Evolutionary conservation across 805 yeast species (phyloP).

Genomic region (Wickerhamomyces subpelliculosus): DNA sequence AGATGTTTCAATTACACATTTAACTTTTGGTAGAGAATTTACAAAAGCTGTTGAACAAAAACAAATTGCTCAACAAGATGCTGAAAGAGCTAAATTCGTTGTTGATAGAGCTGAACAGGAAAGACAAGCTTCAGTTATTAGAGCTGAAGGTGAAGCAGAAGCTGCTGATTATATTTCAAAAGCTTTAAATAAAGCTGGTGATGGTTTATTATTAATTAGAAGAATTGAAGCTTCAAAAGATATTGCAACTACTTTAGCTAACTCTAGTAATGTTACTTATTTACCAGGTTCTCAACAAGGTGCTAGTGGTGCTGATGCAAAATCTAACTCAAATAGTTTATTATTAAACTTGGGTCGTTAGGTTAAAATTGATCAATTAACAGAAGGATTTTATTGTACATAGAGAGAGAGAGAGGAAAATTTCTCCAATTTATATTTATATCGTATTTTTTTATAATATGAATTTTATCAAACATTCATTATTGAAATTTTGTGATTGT

Average conservation of each 20-base stretch:
- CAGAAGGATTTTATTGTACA: no score
- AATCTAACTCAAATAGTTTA: slow-evolving; percentile 41
- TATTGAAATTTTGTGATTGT: no score
- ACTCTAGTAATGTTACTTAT: slow-evolving; percentile 80
- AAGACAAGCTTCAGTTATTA: slow-evolving; percentile 85
- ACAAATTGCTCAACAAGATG: slow-evolving; percentile 99
- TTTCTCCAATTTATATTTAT: no score
- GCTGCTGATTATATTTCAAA: slow-evolving; percentile 93
- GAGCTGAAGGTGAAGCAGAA: slow-evolving; percentile 99
- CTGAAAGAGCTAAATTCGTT: slow-evolving; percentile 89
- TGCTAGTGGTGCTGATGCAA: slow-evolving; percentile 29
- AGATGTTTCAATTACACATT: slow-evolving; percentile 95
- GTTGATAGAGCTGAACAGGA: slow-evolving; percentile 98
- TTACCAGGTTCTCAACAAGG: slow-evolving; percentile 52
- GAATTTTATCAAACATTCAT: no score
- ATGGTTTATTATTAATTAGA: slow-evolving; percentile 87
- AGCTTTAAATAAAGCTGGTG: slow-evolving; percentile 92
- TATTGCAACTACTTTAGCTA: slow-evolving; percentile 82
- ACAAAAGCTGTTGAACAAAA: slow-evolving; percentile 98
- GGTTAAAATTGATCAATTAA: no score
- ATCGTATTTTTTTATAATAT: no score
- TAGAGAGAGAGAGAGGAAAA: no score
- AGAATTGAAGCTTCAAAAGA: slow-evolving; percentile 96
- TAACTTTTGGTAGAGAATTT: slow-evolving; percentile 94
- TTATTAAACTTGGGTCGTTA: slow-evolving; percentile 66